These are phyloP conservation scores for Dorcoceras hygrometricum DNA, from an alignment of 257 asterid genomes.

Conservation along the genomic window DNA sequence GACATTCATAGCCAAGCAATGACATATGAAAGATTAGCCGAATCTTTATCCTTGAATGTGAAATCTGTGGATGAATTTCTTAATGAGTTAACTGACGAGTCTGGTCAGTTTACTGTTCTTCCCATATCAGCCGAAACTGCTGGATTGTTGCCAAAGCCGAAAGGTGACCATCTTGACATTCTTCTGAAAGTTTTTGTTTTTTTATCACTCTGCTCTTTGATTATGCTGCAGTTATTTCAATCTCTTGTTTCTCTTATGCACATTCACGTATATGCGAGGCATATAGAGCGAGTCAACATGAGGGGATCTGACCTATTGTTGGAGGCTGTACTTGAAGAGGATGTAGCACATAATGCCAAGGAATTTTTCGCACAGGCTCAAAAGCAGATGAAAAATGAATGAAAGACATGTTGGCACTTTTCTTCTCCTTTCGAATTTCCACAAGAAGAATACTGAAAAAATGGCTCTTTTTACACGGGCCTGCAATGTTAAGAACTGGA, in stretches of 20 bases:
- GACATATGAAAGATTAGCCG: slow-evolving; percentile 55
- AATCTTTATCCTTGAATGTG: slow-evolving; percentile 36
- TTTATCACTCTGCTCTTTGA: slow-evolving; percentile 3
- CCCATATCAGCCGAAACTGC: slow-evolving; percentile 93
- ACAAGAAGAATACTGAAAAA: not conserved
- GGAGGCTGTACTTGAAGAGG: slow-evolving; percentile 86
- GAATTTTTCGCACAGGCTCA: slow-evolving; percentile 53
- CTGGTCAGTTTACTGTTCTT: slow-evolving; percentile 66
- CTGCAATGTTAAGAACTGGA: not conserved
- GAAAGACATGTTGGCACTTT: slow-evolving; percentile 25
- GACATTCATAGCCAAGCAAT: slow-evolving; percentile 66
- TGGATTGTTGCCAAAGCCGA: slow-evolving; percentile 60
- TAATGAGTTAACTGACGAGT: slow-evolving; percentile 69
- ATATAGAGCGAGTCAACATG: slow-evolving; percentile 37
- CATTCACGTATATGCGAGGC: not conserved
- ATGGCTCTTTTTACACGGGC: not conserved
- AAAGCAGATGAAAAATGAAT: slow-evolving; percentile 39
- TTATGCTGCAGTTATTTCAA: slow-evolving; percentile 6
- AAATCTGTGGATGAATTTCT: slow-evolving; percentile 49
- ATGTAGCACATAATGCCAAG: slow-evolving; percentile 79
- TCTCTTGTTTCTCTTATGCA: not conserved
- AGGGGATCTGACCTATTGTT: slow-evolving; percentile 75
- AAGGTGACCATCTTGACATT: slow-evolving; percentile 37
- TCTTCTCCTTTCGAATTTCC: slow-evolving; percentile 4
- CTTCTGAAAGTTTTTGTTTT: not conserved